Base-by-base conservation (phyloP, 495 filamentous ascomycete genomes). In the Terfezia boudieri region DNA sequence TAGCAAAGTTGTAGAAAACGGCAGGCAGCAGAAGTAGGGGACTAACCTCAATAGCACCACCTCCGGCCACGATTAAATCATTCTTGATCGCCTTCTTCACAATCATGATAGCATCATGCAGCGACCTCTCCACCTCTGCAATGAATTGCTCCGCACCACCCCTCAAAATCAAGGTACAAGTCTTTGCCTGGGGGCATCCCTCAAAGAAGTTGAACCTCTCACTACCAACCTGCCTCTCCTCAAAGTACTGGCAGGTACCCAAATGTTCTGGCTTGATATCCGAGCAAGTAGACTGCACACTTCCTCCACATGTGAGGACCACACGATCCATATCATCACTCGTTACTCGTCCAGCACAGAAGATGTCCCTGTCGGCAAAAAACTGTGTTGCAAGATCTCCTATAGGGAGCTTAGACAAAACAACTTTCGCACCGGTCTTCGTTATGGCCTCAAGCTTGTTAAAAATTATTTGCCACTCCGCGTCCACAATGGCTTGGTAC, bases 31-130 rank as follows among this genome's bases (percentile, higher is more conserved):
- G 57, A 20, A 9, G 8, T 2, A 46, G n/a, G 26, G 11, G 12
- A 51, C 49, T 12, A 17, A 32, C 49, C 49, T 98, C 90, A 65
- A 76, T 79, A 12, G 90, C 89, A 62, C 90, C 90, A 59, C 90
- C 90, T 56, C 90, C 90, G 26, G 88, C 90, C 36, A 98, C 90
- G 61, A 98, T 94, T 60, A 76, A 83, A 58, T 81, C 80, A 71
- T 96, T 89, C 71, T 83, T 83, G 66, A 95, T 83, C 32, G 89
- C 84, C 50, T 92, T 86, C 75, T 94, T 95, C 59, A 98, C 90
- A 59, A 98, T 90, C 90, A 98, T 98, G 71, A 98, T 94, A 46
- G 89, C 90, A 66, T 98, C 90, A 70, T 98, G 90, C 55, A 98
- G 74, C 66, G 84, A 92, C 43, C 90, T 81, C 73, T 98, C 90